Evolutionary conservation across 1,284 basidiomycete genomes (phyloP).

Genomic region (Papiliotrema nemorosa): DNA sequence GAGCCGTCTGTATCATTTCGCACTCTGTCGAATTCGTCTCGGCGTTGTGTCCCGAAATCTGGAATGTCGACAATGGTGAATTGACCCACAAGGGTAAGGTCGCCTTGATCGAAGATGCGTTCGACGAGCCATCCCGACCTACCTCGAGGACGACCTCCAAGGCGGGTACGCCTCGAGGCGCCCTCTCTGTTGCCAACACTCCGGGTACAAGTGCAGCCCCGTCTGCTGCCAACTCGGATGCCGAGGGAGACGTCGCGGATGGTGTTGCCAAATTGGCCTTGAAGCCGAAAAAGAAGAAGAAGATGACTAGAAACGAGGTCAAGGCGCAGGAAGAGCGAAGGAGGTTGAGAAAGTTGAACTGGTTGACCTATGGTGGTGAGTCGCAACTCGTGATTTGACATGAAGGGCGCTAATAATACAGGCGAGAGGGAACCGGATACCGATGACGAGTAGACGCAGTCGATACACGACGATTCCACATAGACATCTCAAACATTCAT

Average conservation of each 20-base stretch:
- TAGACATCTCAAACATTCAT: too few species aligned
- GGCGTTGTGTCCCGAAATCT: conserved; percentile 66
- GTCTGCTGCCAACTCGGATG: conserved; percentile 48
- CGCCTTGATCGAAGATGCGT: conserved; percentile 73
- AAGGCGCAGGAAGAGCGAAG: conserved; percentile 83
- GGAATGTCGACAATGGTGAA: conserved; percentile 56
- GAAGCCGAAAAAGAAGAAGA: conserved; percentile 78
- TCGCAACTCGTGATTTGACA: neutral
- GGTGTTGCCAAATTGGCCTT: conserved; percentile 40
- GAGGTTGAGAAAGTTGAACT: conserved; percentile 71
- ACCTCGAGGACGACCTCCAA: conserved; percentile 39
- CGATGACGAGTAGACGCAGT: conserved; percentile 1
- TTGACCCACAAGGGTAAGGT: conserved; percentile 85
- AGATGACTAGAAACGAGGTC: conserved; percentile 79
- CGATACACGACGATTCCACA: too few species aligned
- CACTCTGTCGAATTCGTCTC: conserved; percentile 88
- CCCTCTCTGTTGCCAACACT: conserved; percentile 49
- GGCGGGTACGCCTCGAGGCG: conserved; percentile 42
- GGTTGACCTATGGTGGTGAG: conserved; percentile 71
- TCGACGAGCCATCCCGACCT: conserved; percentile 51
- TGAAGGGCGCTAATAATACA: neutral
- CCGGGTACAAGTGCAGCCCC: conserved; percentile 28
- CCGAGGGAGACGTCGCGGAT: conserved; percentile 50
- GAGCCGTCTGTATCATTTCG: conserved; percentile 95
- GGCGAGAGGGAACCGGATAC: conserved; percentile 6